Percentiles rank a stretch among this genome's conserved stretches.
Evolutionary conservation across 352 stramenopile genomes (phyloP).

Genomic region (Pythium biforme): DNA sequence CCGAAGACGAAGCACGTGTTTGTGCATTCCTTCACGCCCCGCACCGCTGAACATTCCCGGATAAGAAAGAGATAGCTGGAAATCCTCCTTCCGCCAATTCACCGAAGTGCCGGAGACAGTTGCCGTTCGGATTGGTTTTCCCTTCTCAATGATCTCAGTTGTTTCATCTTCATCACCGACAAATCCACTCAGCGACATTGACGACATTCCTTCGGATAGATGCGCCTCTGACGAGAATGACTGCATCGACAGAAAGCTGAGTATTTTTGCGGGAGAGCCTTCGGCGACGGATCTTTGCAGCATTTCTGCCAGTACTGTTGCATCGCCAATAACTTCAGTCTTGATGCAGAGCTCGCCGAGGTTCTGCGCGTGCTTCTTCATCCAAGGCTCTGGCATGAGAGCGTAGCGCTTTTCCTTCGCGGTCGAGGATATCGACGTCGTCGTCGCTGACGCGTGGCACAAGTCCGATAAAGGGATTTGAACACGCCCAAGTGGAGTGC

Average conservation of each 20-base stretch:
- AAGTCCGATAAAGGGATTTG: conserved; percentile 63
- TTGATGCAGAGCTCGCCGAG: conserved; percentile 66
- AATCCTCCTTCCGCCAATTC: conserved; percentile 62
- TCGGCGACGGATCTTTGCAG: conserved; percentile 35
- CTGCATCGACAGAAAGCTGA: conserved; percentile 55
- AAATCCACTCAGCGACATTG: conserved; percentile 7
- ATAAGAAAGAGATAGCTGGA: conserved; percentile 61
- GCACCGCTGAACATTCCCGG: conserved; percentile 56
- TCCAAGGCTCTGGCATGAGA: conserved; percentile 64
- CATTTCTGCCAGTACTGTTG: conserved; percentile 53
- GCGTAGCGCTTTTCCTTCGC: conserved; percentile 55
- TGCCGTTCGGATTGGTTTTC: conserved; percentile 41
- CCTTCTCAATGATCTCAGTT: conserved; percentile 41
- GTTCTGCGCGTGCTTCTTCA: conserved; percentile 56
- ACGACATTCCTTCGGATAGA: conserved; percentile 22
- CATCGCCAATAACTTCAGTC: conserved; percentile 61
- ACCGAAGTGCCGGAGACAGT: conserved; percentile 32
- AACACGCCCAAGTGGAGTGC: conserved; percentile 62
- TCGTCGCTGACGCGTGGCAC: conserved; percentile 49
- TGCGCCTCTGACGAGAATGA: conserved; percentile 49
- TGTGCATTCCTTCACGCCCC: neutral
- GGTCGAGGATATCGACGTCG: conserved; percentile 51
- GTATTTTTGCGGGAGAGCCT: conserved; percentile 41
- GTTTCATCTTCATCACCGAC: conserved; percentile 46
- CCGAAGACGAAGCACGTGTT: conserved; percentile 43